Conservation (phyloP, 2,329 filamentous ascomycete species). For the Penicillium sp. region DNA sequence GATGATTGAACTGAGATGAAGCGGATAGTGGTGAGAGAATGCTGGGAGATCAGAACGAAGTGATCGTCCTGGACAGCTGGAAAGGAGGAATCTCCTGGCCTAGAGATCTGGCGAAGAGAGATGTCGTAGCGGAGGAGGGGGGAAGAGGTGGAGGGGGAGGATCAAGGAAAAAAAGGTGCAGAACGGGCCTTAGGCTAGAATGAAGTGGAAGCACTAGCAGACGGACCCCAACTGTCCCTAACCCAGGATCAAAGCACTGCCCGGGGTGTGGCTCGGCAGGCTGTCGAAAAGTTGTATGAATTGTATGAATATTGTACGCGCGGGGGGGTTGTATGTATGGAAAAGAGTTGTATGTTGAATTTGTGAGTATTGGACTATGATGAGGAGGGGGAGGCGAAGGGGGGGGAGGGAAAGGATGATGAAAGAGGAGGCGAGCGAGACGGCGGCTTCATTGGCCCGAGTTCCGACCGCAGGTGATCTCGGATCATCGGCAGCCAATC, state of each 20-base stretch:
- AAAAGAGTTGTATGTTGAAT: not conserved
- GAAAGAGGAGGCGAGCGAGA: conserved; percentile 12
- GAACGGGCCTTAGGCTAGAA: conserved; percentile 20
- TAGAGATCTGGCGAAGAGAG: not conserved
- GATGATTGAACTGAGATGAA: not conserved
- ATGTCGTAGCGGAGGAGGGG: conserved; percentile 3
- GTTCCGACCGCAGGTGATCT: conserved; percentile 11
- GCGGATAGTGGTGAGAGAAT: not conserved
- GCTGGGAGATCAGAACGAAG: not conserved
- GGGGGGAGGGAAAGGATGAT: conserved; percentile 7
- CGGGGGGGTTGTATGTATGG: not conserved
- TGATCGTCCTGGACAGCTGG: not conserved
- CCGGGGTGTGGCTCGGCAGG: not conserved
- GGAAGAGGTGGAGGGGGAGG: conserved; percentile 5
- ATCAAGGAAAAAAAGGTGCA: conserved; percentile 13
- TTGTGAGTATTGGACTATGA: not conserved
- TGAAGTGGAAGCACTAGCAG: not conserved
- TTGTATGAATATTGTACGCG: conserved; percentile 1
- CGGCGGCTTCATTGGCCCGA: conserved; percentile 19
- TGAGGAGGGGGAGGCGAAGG: not conserved
- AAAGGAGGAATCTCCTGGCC: not conserved
- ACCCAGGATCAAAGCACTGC: not conserved
- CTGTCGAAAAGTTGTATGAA: not conserved
- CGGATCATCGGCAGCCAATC: conserved; percentile 19
- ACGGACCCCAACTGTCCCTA: not conserved